Percentiles rank a stretch among this genome's conserved stretches.
Evolutionary conservation across 768 basidiomycete species (phyloP).

Genomic region (Suillus variegatus): DNA sequence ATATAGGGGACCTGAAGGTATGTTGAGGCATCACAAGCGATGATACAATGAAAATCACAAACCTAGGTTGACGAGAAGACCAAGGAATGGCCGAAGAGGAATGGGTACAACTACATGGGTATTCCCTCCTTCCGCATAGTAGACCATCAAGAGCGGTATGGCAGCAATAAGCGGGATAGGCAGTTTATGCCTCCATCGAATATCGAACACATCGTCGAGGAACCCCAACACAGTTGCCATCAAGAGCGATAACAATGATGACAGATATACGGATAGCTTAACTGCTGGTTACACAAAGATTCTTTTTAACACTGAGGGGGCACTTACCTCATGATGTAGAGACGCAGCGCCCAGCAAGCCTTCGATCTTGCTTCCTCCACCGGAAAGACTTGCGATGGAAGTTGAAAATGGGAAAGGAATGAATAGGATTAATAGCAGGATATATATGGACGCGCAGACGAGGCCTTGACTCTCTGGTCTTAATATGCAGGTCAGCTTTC

Average conservation of each 20-base stretch:
- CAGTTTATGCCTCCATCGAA: constrained; percentile 96
- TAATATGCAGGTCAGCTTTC: constrained; percentile 3
- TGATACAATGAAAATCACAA: constrained; percentile 22
- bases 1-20: constrained; percentile 78
- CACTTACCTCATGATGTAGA: constrained; percentile 72
- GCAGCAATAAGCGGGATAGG: constrained; percentile 96
- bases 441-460: constrained; percentile 87
- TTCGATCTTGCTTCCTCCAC: constrained; percentile 47
- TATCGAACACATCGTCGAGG: constrained; percentile 96
- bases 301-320: background rate
- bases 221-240: constrained; percentile 95
- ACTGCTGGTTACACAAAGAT: background rate
- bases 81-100: constrained; percentile 72
- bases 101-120: constrained; percentile 93
- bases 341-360: constrained; percentile 46
- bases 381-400: constrained; percentile 50
- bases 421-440: constrained; percentile 84
- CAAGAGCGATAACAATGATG: constrained; percentile 87
- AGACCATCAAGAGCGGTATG: constrained; percentile 93
- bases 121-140: constrained; percentile 92
- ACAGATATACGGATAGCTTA: constrained; percentile 90
- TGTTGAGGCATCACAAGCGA: constrained; percentile 8
- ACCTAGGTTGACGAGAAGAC: constrained; percentile 89
- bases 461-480: constrained; percentile 96
- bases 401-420: constrained; percentile 95